These are phyloP conservation scores for Passalora sequoiae DNA, from an alignment of 2,329 filamentous ascomycete genomes.

Conservation along the genomic window DNA sequence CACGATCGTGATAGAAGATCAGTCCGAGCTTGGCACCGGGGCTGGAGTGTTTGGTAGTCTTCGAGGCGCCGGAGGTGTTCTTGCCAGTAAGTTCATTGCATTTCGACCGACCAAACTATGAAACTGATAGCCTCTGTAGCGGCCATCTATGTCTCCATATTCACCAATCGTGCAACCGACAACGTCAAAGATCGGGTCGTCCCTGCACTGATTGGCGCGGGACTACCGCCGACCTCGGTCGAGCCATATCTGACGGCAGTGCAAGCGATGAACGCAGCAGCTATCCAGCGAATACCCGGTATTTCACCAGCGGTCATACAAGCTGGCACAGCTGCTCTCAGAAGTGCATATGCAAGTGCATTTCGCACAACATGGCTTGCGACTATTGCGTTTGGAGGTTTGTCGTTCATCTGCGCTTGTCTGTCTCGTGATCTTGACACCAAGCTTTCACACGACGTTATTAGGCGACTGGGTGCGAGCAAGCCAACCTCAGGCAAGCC, in stretches of 20 bases:
- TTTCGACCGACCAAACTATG: background rate
- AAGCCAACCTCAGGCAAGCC: no score
- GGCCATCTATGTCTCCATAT: background rate
- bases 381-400: background rate
- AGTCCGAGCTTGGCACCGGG: background rate
- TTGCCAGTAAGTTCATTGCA: slow-evolving; percentile 2
- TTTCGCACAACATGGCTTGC: background rate
- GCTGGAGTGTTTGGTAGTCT: slow-evolving; percentile 3
- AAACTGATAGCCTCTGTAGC: background rate
- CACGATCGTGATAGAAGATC: slow-evolving; percentile 3
- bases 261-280: background rate
- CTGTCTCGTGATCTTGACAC: background rate
- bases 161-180: background rate
- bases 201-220: background rate
- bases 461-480: no score
- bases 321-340: background rate
- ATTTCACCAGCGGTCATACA: background rate
- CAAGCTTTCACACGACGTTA: slow-evolving; percentile 1
- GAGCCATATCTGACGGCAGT: background rate
- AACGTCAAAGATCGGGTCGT: background rate
- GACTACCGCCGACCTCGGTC: background rate
- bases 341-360: background rate
- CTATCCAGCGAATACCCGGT: background rate
- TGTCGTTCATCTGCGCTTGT: background rate
- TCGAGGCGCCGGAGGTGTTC: background rate